These are phyloP conservation scores for Tardiomyces blankii DNA, from an alignment of 1,139 yeast genomes.

Conservation along the genomic window DNA sequence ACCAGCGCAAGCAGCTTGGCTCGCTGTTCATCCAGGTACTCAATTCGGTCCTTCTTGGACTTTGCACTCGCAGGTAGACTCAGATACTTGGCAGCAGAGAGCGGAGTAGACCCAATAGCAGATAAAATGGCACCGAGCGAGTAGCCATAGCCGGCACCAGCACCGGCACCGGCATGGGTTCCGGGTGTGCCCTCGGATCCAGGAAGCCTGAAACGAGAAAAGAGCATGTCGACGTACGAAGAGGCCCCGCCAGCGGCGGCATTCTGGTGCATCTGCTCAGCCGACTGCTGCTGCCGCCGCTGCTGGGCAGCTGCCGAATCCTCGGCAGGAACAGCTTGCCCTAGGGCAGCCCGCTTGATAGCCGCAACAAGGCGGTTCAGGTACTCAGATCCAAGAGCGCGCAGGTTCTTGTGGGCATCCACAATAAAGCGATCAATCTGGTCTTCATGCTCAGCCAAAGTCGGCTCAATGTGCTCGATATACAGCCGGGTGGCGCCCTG, in stretches of 20 bases:
- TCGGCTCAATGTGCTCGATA: constrained; percentile 23
- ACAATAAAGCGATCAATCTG: constrained; percentile 18
- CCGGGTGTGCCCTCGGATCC: not conserved
- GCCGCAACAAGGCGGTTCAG: constrained; percentile 8
- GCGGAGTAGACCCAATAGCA: not conserved
- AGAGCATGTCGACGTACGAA: constrained; percentile 12
- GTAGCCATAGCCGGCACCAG: not conserved
- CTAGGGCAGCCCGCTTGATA: constrained; percentile 1
- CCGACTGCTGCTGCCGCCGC: not conserved
- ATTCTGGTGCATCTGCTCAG: not conserved
- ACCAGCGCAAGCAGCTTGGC: constrained; percentile 1
- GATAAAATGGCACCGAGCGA: not conserved
- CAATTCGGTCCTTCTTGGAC: not conserved
- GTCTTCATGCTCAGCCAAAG: constrained; percentile 20
- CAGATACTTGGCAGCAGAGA: not conserved
- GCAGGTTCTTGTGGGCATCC: constrained; percentile 12
- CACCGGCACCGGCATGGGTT: not conserved
- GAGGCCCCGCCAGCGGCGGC: not conserved
- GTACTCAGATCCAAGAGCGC: constrained; percentile 15
- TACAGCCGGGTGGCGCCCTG: constrained; percentile 29
- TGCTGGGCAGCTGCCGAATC: not conserved
- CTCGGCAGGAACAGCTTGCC: not conserved
- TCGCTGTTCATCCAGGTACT: constrained; percentile 1
- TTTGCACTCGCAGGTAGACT: not conserved
- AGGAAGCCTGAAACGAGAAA: constrained; percentile 20